Base-by-base conservation (phyloP, 2,329 filamentous ascomycete genomes). In the Cadophora sp. region DNA sequence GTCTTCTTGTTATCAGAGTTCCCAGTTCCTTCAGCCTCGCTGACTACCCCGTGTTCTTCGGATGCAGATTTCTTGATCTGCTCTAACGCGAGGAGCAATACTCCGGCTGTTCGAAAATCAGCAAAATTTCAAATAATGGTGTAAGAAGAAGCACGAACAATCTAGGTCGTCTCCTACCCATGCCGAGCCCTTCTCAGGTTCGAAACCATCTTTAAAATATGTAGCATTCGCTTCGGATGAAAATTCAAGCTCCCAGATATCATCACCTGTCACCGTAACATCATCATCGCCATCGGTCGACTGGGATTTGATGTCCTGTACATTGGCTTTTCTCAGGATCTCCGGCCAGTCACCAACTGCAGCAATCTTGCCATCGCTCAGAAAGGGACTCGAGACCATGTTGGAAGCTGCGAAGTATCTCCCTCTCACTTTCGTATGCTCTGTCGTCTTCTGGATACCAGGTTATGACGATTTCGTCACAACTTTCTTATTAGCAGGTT, bases 91-190 rank as follows among this genome's bases (percentile, higher is more conserved):
- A 47, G 43, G 16, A 47, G 43, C 18, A 47, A n/a, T n/a, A 47
- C 43, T 8, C 43, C 43, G n/a, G 43, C 43, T 47, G 43, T n/a
- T 47, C 18, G 16, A n/a, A n/a, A n/a, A 47, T 47, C 8, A 47
- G 43, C 18, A 20, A 47, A 4, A n/a, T n/a, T 20, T 18, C 43
- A 47, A 47, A n/a, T n/a, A 4, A 30, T 30, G 20, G 20, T 43
- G 4, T 45, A n/a, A n/a, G n/a, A 45, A 11, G 9, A 59, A 43
- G 11, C n/a, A 59, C 56, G 56, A 45, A 59, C 56, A 59, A 45
- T 59, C 43, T 1, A 43, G 45, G 18, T 59, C 56, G 24, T 59
- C 56, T 45, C 56, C 56, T 24, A 59, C 43, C 56, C 56, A 59
- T 24, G 56, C 56, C 20, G 43, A 47, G 18, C 43, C 43, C n/a